Conservation (phyloP, 768 basidiomycete species). For the Chalciporus chontae region DNA sequence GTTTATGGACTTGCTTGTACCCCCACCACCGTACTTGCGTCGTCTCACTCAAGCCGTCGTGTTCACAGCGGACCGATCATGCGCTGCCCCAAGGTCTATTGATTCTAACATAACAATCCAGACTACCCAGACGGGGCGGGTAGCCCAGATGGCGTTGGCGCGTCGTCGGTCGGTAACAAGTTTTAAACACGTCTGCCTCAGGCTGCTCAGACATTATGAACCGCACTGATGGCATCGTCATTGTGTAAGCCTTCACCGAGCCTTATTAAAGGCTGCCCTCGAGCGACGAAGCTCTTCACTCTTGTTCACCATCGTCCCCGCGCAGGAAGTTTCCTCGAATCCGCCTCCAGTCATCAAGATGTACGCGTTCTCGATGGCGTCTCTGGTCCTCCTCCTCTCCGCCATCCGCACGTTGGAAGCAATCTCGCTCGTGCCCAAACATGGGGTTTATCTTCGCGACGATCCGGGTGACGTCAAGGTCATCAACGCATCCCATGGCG, state of each 20-base stretch:
- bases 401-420: slow-evolving; percentile 10
- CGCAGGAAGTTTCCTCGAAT: slow-evolving; percentile 16
- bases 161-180: not conserved
- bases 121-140: no score
- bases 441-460: slow-evolving; percentile 3
- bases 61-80: not conserved
- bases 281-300: not conserved
- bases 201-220: slow-evolving; percentile 7
- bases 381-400: slow-evolving; percentile 14
- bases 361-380: slow-evolving; percentile 11
- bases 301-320: not conserved
- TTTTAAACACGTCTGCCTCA: not conserved
- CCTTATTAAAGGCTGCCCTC: slow-evolving; percentile 11
- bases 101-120: no score
- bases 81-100: no score
- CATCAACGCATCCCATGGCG: slow-evolving; percentile 25
- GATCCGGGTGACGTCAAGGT: slow-evolving; percentile 4
- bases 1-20: no score
- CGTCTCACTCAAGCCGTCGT: not conserved
- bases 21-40: no score
- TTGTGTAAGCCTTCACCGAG: not conserved
- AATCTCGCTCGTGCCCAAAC: slow-evolving; percentile 14
- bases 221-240: not conserved
- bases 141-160: no score
- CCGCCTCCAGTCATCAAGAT: slow-evolving; percentile 18